Conservation (phyloP, 768 basidiomycete species). For the Lactifluus volemus region DNA sequence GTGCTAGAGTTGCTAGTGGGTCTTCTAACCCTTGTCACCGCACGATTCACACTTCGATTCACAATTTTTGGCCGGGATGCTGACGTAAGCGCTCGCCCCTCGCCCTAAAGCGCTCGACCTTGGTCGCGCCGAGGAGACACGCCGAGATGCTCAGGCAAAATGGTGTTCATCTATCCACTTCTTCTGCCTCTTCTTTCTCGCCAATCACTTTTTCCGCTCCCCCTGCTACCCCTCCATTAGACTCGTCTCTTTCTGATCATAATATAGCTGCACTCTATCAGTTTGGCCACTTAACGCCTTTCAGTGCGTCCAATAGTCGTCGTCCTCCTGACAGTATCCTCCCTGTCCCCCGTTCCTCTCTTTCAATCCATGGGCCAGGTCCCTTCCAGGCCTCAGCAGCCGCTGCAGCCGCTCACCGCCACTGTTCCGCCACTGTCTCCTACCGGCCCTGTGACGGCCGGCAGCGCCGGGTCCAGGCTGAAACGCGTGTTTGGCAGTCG, state of each 20-base stretch:
- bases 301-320: conserved; percentile 21
- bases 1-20: no score
- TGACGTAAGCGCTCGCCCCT: no score
- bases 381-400: conserved; percentile 23
- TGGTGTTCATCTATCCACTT: conserved; percentile 31
- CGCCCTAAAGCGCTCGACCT: no score
- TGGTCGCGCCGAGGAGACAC: no score
- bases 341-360: conserved; percentile 26
- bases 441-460: conserved; percentile 15
- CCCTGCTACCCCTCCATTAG: conserved; percentile 29
- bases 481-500: conserved; percentile 51
- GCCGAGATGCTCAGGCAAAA: conserved; percentile 6
- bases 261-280: conserved; percentile 37
- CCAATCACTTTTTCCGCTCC: conserved; percentile 32
- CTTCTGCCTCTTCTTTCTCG: conserved; percentile 37
- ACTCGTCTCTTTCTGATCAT: conserved; percentile 34
- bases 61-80: no score
- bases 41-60: no score
- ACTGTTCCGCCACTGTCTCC: conserved; percentile 22
- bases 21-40: no score
- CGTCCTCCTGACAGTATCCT: conserved; percentile 23
- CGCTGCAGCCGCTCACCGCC: no score
- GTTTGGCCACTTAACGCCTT: conserved; percentile 27
- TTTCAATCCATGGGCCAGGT: conserved; percentile 34
- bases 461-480: conserved; percentile 38